Evolutionary conservation across 345 rosid genomes (phyloP), one percentile per base, ranked within the genome.

Genomic region (Cardamine occulta): DNA sequence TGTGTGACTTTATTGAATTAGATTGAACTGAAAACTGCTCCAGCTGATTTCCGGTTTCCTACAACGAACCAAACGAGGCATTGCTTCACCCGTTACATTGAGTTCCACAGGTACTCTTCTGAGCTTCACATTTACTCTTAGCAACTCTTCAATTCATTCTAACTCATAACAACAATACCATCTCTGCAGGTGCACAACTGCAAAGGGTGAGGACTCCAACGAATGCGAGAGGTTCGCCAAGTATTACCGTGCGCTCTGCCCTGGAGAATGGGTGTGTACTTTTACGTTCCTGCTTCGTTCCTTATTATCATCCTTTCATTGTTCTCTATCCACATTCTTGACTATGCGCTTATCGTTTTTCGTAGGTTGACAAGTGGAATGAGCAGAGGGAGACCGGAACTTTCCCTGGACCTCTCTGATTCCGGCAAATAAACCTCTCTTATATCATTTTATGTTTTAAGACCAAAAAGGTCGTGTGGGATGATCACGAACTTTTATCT

Each of bases 31-130:
- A 95, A 91, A 87, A 94, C 97, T 28, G 97, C 98, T 42, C 97
- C 97, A 4, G 97, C 96, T 59, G 98, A 94, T 84, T 91, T 86
- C 76, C 98, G 98, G 60, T 94, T 94, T 67, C 98, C 97, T 47
- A 94, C 97, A 62, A 94, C 98, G 1, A 94, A 94, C 82, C 98
- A 94, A 75, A 88, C 97, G 26, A 87, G 98, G 86, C 98, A 94
- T 65, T 94, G 98, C 85, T 94, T 91, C 83, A 91, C 98, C 40
- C 86, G 98, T 69, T 91, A 91, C 73, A 80, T 94, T 74, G 97
- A 94, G 84, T 91, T 87, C 75, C 97, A 94, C 72, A 85, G 98
- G 98, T 91, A 70, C 56, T 28, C 11, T 10, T 17, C 15, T 8
- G 40, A 34, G 34, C 39, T 39, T 34, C 47, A 35, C 31, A 17